phyloP scores from a whole-genome alignment of 441 rosid genomes.

The Capsella rubella region DNA sequence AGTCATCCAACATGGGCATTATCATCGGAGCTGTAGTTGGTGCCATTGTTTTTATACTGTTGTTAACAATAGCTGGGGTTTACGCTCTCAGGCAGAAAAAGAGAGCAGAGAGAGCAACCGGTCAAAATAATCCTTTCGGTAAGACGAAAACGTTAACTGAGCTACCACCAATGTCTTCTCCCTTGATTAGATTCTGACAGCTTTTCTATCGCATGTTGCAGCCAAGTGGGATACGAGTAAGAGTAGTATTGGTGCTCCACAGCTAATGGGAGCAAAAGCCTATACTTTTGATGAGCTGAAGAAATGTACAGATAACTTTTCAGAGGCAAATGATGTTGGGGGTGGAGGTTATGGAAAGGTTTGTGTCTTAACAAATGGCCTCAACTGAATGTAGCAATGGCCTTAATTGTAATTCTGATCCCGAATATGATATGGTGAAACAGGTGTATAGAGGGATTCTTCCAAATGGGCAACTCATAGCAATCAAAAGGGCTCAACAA shows the following conservation, averaged over 20 bases:
- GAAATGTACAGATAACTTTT: conserved; percentile 68
- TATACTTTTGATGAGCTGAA: conserved; percentile 79
- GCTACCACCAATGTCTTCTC: background rate
- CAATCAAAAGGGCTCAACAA: conserved; percentile 83
- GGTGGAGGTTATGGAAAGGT: conserved; percentile 95
- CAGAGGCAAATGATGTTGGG: conserved; percentile 67
- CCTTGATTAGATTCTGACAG: background rate
- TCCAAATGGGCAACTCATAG: conserved; percentile 62
- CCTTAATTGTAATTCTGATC: background rate
- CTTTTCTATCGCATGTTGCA: conserved; percentile 43
- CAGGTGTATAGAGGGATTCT: conserved; percentile 86
- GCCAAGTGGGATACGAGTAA: conserved; percentile 68
- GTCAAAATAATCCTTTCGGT: conserved; percentile 75
- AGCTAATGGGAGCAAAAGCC: conserved; percentile 70
- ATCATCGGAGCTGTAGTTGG: conserved; percentile 72
- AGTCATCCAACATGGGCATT: conserved; percentile 51
- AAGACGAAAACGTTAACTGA: conserved; percentile 17
- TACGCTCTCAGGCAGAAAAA: conserved; percentile 71
- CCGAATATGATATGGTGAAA: background rate
- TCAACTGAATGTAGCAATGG: background rate
- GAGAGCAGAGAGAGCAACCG: conserved; percentile 70
- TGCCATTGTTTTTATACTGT: conserved; percentile 53
- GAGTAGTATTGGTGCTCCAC: conserved; percentile 64
- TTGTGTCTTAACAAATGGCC: background rate
- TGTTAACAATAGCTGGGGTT: conserved; percentile 63